Evolutionary conservation across 2,329 filamentous ascomycete genomes (phyloP).

Genomic region (Epichloe bromicola): DNA sequence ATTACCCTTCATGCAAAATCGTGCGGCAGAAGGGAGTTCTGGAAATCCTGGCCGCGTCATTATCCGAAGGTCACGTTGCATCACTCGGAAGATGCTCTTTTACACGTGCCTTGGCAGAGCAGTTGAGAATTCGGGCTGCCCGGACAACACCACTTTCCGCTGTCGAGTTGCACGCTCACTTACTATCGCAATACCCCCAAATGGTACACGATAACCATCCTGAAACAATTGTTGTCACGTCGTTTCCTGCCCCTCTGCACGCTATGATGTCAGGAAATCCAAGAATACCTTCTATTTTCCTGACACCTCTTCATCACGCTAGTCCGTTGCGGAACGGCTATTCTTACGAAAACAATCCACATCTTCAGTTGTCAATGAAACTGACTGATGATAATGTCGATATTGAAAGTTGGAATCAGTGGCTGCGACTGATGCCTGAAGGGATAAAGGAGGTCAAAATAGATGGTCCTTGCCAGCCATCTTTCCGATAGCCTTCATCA

Average conservation of each 20-base stretch:
- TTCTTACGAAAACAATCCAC: slow-evolving; percentile 30
- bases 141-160: slow-evolving; percentile 35
- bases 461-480: slow-evolving; percentile 32
- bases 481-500: slow-evolving; percentile 10
- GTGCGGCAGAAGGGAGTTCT: slow-evolving; percentile 39
- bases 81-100: slow-evolving; percentile 38
- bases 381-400: slow-evolving; percentile 38
- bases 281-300: slow-evolving; percentile 41
- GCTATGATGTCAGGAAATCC: slow-evolving; percentile 42
- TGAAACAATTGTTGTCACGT: slow-evolving; percentile 33
- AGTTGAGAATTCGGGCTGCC: slow-evolving; percentile 33
- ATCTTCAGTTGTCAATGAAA: slow-evolving; percentile 37
- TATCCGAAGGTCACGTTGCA: slow-evolving; percentile 37
- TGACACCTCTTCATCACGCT: slow-evolving; percentile 35
- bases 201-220: slow-evolving; percentile 36
- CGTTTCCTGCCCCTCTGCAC: slow-evolving; percentile 40
- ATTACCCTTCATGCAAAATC: slow-evolving; percentile 41
- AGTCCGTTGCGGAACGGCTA: slow-evolving; percentile 25
- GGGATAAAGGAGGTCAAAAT: slow-evolving; percentile 42
- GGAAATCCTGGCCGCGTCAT: slow-evolving; percentile 42
- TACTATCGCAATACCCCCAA: slow-evolving; percentile 36
- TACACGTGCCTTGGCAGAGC: slow-evolving; percentile 35
- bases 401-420: slow-evolving; percentile 42
- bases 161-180: slow-evolving; percentile 39
- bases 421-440: slow-evolving; percentile 45